Evolutionary conservation across 1,284 basidiomycete species (phyloP).

Genomic region (Thelephora terrestris): DNA sequence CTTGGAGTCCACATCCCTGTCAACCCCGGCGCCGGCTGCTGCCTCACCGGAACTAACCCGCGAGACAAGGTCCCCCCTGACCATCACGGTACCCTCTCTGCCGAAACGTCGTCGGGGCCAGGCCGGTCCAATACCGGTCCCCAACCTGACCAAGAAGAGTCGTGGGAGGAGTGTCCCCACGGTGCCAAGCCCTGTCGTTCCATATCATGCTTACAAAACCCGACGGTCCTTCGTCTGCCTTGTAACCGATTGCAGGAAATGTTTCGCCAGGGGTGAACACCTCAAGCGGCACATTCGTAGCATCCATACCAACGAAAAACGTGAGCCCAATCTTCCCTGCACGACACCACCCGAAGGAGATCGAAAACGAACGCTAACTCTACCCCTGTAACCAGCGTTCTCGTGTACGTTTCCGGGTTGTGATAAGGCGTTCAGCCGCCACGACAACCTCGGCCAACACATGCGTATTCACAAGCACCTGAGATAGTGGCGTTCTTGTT

Average conservation of each 20-base stretch:
- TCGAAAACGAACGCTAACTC: neutral
- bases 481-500: too few species aligned
- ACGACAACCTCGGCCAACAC: constrained; percentile 79
- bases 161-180: constrained; percentile 63
- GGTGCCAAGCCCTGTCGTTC: constrained; percentile 28
- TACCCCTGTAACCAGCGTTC: constrained; percentile 40
- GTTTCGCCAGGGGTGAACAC: constrained; percentile 70
- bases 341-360: constrained; percentile 4
- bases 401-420: constrained; percentile 70
- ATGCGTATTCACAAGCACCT: constrained; percentile 59
- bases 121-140: constrained; percentile 55
- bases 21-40: constrained; percentile 8
- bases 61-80: constrained; percentile 25
- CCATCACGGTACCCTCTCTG: constrained; percentile 10
- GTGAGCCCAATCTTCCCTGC: constrained; percentile 31
- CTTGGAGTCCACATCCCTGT: neutral
- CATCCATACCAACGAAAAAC: constrained; percentile 77
- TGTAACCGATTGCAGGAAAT: constrained; percentile 69
- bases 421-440: constrained; percentile 74
- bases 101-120: constrained; percentile 12
- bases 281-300: constrained; percentile 69
- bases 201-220: constrained; percentile 30
- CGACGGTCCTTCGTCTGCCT: constrained; percentile 60
- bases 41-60: constrained; percentile 2
- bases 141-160: constrained; percentile 65